Conservation (phyloP, 495 filamentous ascomycete genomes). For the Stereocaulon alpinum region DNA sequence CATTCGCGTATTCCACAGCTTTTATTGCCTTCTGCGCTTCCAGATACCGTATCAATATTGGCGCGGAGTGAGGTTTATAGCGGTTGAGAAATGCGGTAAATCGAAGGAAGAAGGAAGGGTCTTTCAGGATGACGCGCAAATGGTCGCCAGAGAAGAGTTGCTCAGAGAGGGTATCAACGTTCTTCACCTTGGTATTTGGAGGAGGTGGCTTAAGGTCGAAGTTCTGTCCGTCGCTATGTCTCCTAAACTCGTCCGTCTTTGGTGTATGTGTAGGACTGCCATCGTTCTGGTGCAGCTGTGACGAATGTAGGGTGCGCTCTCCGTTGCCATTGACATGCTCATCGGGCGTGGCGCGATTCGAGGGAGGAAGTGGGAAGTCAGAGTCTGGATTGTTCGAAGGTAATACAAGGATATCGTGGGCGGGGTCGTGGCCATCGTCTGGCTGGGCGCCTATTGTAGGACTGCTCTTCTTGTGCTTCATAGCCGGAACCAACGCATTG, state of each 20-base stretch:
- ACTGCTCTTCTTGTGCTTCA: constrained; percentile 18
- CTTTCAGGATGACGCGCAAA: constrained; percentile 48
- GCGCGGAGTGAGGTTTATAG: constrained; percentile 58
- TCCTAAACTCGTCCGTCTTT: not conserved
- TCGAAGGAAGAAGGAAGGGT: constrained; percentile 56
- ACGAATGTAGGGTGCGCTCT: not conserved
- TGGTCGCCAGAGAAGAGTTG: constrained; percentile 58
- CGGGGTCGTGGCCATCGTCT: not conserved
- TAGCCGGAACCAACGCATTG: constrained; percentile 12
- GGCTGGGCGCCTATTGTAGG: constrained; percentile 2
- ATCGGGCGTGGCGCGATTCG: constrained; percentile 1
- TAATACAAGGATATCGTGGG: constrained; percentile 10
- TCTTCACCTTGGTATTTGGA: constrained; percentile 21
- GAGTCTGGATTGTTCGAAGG: constrained; percentile 4
- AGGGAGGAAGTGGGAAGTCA: constrained; percentile 7
- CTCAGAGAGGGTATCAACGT: constrained; percentile 51
- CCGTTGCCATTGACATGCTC: constrained; percentile 3
- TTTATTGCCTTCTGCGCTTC: constrained; percentile 55
- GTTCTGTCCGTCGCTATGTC: constrained; percentile 12
- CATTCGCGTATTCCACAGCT: constrained; percentile 61
- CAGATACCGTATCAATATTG: constrained; percentile 57
- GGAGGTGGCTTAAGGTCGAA: constrained; percentile 23
- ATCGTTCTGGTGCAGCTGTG: not conserved
- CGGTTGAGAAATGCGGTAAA: constrained; percentile 59
- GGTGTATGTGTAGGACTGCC: constrained; percentile 6